phyloP scores from a whole-genome alignment of 805 yeast species.

The Nematodospora valgi region DNA sequence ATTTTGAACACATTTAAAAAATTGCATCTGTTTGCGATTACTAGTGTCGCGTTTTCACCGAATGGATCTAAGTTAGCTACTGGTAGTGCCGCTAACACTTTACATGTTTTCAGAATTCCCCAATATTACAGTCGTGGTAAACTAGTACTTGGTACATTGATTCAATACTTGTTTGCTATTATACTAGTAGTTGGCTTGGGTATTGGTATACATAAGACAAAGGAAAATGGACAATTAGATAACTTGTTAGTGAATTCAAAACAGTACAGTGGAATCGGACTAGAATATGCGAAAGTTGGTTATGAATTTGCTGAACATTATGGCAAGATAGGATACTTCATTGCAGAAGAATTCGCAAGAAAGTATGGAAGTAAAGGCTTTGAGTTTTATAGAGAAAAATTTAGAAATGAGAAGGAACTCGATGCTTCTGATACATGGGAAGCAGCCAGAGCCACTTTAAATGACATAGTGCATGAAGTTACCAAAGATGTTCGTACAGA shows the following conservation, averaged over 20 bases:
- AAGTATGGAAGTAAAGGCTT: slow-evolving; percentile 14
- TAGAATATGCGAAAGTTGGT: slow-evolving; percentile 24
- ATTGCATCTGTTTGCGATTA: slow-evolving; percentile 76
- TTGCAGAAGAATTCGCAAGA: slow-evolving; percentile 7
- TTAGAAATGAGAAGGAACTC: slow-evolving; percentile 20
- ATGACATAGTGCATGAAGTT: slow-evolving; percentile 13
- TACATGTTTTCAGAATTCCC: slow-evolving; percentile 62
- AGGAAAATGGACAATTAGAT: slow-evolving; percentile 34
- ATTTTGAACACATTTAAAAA: slow-evolving; percentile 49
- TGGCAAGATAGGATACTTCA: slow-evolving; percentile 7
- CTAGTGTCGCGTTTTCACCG: slow-evolving; percentile 67
- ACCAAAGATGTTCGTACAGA: slow-evolving; percentile 15
- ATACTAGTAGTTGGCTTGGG: slow-evolving; percentile 30
- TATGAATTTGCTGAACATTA: slow-evolving; percentile 20
- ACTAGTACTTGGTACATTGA: slow-evolving; percentile 24
- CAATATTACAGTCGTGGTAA: slow-evolving; percentile 40
- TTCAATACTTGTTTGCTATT: slow-evolving; percentile 33
- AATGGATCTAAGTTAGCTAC: slow-evolving; percentile 66
- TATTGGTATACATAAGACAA: slow-evolving; percentile 29
- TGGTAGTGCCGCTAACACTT: slow-evolving; percentile 73
- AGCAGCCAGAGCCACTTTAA: slow-evolving; percentile 1
- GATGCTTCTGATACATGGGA: slow-evolving; percentile 17
- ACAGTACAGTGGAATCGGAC: slow-evolving; percentile 18
- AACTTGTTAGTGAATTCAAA: slow-evolving; percentile 17
- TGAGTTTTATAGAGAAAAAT: slow-evolving; percentile 26